Conservation (phyloP, 345 rosid genomes). For the Eucalyptus grandis region DNA sequence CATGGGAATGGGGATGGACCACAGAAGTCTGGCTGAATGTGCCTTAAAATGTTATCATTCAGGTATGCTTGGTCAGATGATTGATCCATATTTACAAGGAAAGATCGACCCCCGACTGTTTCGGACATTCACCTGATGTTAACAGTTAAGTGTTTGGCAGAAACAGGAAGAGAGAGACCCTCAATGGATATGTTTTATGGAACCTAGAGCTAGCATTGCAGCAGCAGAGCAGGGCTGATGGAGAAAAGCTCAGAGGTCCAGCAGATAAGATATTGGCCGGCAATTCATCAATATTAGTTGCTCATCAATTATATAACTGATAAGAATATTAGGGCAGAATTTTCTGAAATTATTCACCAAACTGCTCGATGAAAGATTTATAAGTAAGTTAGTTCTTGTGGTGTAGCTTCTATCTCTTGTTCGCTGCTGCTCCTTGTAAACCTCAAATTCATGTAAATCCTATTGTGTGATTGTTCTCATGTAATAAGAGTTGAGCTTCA, state of each 20-base stretch:
- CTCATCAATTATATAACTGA: neutral
- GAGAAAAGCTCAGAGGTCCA: neutral
- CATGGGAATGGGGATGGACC: neutral
- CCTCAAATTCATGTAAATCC: too few species aligned
- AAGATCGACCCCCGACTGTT: neutral
- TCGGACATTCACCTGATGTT: neutral
- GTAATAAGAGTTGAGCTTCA: too few species aligned
- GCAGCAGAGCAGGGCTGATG: neutral
- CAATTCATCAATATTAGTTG: neutral
- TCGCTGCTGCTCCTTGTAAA: neutral
- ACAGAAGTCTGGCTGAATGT: neutral
- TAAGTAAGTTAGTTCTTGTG: neutral
- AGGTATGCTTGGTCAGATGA: neutral
- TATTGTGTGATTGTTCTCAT: too few species aligned
- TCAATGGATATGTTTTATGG: neutral
- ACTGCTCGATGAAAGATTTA: neutral
- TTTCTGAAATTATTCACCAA: constrained; percentile 6
- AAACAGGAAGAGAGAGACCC: neutral
- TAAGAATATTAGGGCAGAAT: neutral
- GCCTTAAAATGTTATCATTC: neutral
- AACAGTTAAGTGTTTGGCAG: neutral
- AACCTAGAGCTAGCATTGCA: constrained; percentile 6
- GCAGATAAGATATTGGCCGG: neutral
- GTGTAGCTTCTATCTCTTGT: neutral
- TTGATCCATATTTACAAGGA: constrained; percentile 1